phyloP scores from a whole-genome alignment of 1,284 basidiomycete genomes.

The Agaricales sp. region DNA sequence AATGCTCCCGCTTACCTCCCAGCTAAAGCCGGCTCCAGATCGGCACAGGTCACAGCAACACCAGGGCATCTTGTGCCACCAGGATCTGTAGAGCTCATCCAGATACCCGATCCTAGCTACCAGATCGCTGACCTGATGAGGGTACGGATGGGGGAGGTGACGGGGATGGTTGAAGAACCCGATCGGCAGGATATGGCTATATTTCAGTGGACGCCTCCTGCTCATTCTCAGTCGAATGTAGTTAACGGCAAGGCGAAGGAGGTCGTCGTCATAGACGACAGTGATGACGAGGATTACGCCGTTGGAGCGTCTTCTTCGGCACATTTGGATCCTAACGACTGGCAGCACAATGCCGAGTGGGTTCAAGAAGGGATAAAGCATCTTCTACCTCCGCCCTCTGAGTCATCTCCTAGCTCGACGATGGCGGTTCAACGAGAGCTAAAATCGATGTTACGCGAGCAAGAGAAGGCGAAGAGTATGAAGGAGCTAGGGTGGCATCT shows the following conservation, averaged over 20 bases:
- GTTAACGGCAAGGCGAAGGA: constrained; percentile 11
- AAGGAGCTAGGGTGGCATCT: constrained; percentile 55
- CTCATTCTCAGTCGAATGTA: constrained; percentile 2
- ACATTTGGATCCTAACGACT: constrained; percentile 30
- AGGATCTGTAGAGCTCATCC: constrained; percentile 22
- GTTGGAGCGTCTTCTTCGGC: not conserved
- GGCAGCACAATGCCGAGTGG: constrained; percentile 43
- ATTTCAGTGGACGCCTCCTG: constrained; percentile 18
- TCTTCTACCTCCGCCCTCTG: constrained; percentile 42
- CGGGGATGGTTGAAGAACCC: constrained; percentile 24
- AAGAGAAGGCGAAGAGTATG: constrained; percentile 33
- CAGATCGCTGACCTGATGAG: constrained; percentile 35
- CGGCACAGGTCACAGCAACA: constrained; percentile 17
- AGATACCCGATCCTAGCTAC: constrained; percentile 43
- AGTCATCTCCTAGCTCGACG: constrained; percentile 37
- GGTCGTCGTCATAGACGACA: constrained; percentile 6
- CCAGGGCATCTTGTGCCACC: no score
- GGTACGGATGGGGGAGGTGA: constrained; percentile 26
- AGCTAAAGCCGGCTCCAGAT: constrained; percentile 10
- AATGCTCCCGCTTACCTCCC: not conserved
- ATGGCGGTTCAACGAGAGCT: constrained; percentile 46
- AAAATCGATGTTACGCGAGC: constrained; percentile 43
- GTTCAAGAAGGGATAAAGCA: constrained; percentile 29
- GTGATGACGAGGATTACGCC: constrained; percentile 1
- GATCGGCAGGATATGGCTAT: constrained; percentile 41